Percentiles rank a stretch among this genome's conserved stretches.
phyloP scores from a whole-genome alignment of 1,284 basidiomycete genomes.

The Rhodotorula sp. region DNA sequence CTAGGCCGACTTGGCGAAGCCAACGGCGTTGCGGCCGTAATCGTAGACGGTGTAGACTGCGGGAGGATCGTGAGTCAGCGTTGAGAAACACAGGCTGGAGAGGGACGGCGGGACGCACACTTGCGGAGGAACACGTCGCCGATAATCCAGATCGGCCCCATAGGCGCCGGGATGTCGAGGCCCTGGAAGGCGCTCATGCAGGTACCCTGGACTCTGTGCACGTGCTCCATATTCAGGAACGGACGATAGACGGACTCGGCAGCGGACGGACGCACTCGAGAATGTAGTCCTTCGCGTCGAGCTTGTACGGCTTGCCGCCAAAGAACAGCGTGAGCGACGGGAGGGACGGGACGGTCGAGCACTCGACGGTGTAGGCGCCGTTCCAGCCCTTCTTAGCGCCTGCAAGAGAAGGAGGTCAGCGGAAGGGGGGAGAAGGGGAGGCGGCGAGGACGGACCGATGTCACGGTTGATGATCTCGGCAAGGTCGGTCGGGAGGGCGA shows the following conservation, averaged over 20 bases:
- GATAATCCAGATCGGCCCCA: conserved; percentile 82
- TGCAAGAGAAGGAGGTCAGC: background rate
- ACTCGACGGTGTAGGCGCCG: conserved; percentile 79
- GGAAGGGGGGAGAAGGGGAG: background rate
- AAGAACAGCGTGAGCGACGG: conserved; percentile 89
- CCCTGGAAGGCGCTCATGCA: conserved; percentile 95
- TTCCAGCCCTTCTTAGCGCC: background rate
- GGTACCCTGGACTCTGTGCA: conserved; percentile 81
- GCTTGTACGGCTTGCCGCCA: conserved; percentile 62
- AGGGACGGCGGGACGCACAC: conserved; percentile 54
- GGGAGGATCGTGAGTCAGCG: background rate
- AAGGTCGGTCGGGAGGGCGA: conserved; percentile 87
- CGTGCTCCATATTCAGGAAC: conserved; percentile 57
- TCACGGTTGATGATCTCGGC: conserved; percentile 98
- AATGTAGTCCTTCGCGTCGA: conserved; percentile 64
- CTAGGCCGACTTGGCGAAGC: conserved; percentile 67
- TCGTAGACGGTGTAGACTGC: conserved; percentile 86
- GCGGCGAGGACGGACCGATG: conserved; percentile 49
- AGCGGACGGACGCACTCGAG: conserved; percentile 60
- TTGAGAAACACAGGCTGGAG: no score
- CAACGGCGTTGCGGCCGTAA: conserved; percentile 60
- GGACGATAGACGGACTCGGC: no score
- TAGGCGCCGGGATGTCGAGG: conserved; percentile 82
- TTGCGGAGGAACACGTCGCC: conserved; percentile 52
- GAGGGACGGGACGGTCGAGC: conserved; percentile 74